Conservation (phyloP, 192 early-diverging fungal genomes). For the Coemansia sp. region DNA sequence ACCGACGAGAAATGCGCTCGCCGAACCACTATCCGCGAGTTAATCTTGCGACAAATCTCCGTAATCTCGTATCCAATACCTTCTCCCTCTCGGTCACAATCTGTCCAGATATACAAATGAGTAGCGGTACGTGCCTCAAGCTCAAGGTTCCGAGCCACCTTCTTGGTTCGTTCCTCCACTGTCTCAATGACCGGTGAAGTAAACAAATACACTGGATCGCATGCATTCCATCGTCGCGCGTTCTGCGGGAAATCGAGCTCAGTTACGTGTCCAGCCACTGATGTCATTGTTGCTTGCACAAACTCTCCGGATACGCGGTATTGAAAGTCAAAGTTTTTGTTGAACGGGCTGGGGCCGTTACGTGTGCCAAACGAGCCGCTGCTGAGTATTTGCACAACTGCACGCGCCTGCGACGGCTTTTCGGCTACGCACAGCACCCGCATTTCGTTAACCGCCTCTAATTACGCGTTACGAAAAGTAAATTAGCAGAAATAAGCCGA, state of each 20-base stretch:
- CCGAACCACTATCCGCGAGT: constrained; percentile 67
- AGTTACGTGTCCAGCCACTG: constrained; percentile 77
- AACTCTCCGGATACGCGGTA: constrained; percentile 58
- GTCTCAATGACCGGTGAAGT: constrained; percentile 61
- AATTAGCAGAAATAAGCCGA: constrained; percentile 14
- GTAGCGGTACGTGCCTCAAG: constrained; percentile 61
- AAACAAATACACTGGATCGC: constrained; percentile 65
- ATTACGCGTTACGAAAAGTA: constrained; percentile 5
- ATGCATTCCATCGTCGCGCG: constrained; percentile 63
- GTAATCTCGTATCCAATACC: constrained; percentile 86
- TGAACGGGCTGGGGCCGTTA: constrained; percentile 56
- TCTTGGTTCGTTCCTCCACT: constrained; percentile 43
- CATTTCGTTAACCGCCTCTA: constrained; percentile 38
- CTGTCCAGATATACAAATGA: constrained; percentile 94
- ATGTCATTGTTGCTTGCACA: constrained; percentile 76
- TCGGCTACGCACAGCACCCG: constrained; percentile 94
- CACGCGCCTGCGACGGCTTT: constrained; percentile 85
- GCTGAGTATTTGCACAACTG: constrained; percentile 75
- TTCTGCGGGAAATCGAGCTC: constrained; percentile 64
- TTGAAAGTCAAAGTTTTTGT: constrained; percentile 80
- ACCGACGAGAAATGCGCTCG: constrained; percentile 91
- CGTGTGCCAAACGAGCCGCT: constrained; percentile 41
- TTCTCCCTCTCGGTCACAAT: constrained; percentile 97
- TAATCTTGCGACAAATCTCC: constrained; percentile 61
- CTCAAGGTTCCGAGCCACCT: constrained; percentile 65